Conservation (phyloP, 2,329 filamentous ascomycete genomes). For the Shiraia bambusicola region DNA sequence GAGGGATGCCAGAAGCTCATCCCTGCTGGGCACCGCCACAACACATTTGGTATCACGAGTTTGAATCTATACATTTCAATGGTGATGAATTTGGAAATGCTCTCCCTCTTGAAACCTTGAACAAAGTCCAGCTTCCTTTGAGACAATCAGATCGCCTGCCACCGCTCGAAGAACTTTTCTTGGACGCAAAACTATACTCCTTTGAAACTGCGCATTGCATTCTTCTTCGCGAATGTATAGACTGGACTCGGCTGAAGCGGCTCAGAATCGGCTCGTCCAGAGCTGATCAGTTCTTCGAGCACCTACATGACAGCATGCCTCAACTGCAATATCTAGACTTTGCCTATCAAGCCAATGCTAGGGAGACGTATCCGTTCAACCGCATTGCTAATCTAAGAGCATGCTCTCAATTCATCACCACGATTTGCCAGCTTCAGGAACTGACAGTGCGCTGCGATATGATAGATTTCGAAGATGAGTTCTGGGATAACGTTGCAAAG, state of each 20-base stretch:
- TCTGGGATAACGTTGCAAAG: too few species aligned
- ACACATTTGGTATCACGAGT: neutral
- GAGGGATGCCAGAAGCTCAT: neutral
- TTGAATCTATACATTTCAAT: neutral
- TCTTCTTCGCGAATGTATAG: constrained; percentile 8
- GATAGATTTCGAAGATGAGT: neutral
- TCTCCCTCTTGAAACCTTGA: neutral
- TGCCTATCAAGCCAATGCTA: neutral
- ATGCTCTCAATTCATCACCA: constrained; percentile 1
- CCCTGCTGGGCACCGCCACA: neutral
- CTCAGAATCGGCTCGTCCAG: constrained; percentile 10
- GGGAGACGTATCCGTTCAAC: neutral
- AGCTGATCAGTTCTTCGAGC: constrained; percentile 9
- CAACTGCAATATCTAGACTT: constrained; percentile 4
- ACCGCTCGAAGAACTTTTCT: constrained; percentile 6
- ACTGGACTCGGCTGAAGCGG: constrained; percentile 10
- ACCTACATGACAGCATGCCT: constrained; percentile 4
- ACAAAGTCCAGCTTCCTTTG: constrained; percentile 13
- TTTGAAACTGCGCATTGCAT: constrained; percentile 12
- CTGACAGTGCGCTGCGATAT: neutral
- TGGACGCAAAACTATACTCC: constrained; percentile 13
- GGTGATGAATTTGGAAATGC: neutral
- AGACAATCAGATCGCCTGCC: constrained; percentile 10
- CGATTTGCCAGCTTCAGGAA: constrained; percentile 1
- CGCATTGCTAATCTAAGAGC: neutral